These are phyloP conservation scores for Aphanoascus verrucosus DNA, from an alignment of 2,329 filamentous ascomycete species.

Conservation along the genomic window DNA sequence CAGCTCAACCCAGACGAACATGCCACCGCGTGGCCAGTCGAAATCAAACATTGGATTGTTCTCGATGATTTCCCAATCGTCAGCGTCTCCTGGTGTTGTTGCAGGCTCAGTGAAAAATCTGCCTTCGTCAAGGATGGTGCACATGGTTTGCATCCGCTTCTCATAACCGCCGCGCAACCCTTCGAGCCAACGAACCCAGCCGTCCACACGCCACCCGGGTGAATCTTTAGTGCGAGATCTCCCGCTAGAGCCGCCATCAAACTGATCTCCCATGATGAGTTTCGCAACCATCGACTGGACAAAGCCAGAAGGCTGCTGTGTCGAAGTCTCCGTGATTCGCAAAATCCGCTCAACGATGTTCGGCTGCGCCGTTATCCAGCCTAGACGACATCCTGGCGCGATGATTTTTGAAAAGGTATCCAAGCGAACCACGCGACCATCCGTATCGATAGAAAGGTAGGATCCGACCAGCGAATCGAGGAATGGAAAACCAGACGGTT, in stretches of 20 bases:
- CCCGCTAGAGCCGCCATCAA: conserved; percentile 31
- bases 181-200: conserved; percentile 85
- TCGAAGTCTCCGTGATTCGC: conserved; percentile 65
- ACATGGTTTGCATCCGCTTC: conserved; percentile 72
- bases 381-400: conserved; percentile 77
- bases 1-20: conserved; percentile 80
- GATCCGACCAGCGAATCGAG: conserved; percentile 70
- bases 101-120: conserved; percentile 46
- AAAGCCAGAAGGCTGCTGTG: conserved; percentile 80
- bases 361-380: conserved; percentile 82
- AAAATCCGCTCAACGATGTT: conserved; percentile 61
- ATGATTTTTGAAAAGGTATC: conserved; percentile 94
- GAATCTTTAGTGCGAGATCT: conserved; percentile 41
- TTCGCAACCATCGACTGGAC: conserved; percentile 74
- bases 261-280: conserved; percentile 61
- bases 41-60: conserved; percentile 67
- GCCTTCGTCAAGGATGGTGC: conserved; percentile 57
- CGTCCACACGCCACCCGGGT: conserved; percentile 64
- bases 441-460: conserved; percentile 67
- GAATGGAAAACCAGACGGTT: conserved; percentile 60
- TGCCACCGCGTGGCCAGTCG: conserved; percentile 70
- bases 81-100: conserved; percentile 29
- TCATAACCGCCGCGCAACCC: conserved; percentile 77
- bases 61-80: conserved; percentile 64
- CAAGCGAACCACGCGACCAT: conserved; percentile 77